Evolutionary conservation across 2,329 filamentous ascomycete species (phyloP), one percentile per base, ranked within the genome.

Genomic region (Claviceps sp.): DNA sequence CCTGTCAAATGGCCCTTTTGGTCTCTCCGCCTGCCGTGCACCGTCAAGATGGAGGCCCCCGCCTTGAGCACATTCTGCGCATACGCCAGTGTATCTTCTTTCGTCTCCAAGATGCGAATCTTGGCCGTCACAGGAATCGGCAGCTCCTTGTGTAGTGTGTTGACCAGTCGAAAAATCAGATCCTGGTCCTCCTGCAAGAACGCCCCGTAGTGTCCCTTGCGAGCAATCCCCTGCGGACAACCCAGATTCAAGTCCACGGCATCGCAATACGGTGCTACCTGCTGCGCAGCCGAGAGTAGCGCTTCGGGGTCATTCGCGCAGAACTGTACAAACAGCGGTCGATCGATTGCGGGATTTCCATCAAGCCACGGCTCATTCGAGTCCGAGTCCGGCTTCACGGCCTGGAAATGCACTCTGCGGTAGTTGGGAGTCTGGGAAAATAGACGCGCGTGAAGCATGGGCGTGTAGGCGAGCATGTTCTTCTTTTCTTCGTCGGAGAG

Each of bases 1-100:
- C 93, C 93, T 0, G 93, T 98, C 62, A 95, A 79, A 64, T 98
- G 93, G 0, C 93, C 91, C 71, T 98, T 98, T 66, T 97, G 91
- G 62, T 97, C 89, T 57, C 93, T 76, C 56, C 81, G 78, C 39
- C 93, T 77, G 0, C 93, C 93, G 71, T 98, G 93, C 0, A 98
- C 87, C 0, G 93, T 93, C 56, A 98, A 75, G 52, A 97, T 90
- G 60, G 88, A 96, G 2, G 93, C 93, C 13, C 93, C 93, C 0
- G 93, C 90, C 3, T 76, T 79, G 6, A 98, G 69, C 1, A 97
- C 86, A 68, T 88, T 95, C 61, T 82, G 81, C 13, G 93, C 93
- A 67, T 98, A 98, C 45, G 82, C 84, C 56, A 98, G 70, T 0
- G 90, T 96, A 64, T 84, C 82, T 70, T 96, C 90, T 56, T 77